A percentile compares a stretch with the other conserved stretches of the same genome.
phyloP scores from a whole-genome alignment of 2,329 filamentous ascomycete genomes.

The Trichophyton simii region DNA sequence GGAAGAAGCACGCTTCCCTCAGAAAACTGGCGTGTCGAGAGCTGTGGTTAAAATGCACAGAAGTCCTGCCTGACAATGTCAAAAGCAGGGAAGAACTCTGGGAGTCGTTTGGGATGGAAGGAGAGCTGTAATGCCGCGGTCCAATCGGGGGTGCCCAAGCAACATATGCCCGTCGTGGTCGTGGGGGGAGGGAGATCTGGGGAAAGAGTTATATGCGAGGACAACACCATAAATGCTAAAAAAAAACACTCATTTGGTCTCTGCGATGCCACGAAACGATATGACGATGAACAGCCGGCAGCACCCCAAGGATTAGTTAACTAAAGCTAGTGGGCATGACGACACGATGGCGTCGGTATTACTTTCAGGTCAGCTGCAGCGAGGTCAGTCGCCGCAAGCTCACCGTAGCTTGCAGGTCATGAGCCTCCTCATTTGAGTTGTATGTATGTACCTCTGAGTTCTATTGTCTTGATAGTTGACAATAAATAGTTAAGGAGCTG shows the following conservation, averaged over 20 bases:
- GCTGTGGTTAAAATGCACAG: constrained; percentile 40
- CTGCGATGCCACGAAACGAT: not conserved
- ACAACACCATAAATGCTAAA: not conserved
- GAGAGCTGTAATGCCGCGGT: constrained; percentile 18
- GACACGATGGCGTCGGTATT: constrained; percentile 1
- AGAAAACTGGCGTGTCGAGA: constrained; percentile 40
- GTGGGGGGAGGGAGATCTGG: not conserved
- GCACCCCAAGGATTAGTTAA: not conserved
- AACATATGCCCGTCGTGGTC: not conserved
- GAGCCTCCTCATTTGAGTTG: not conserved
- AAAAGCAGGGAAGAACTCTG: constrained; percentile 38
- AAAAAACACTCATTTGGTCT: not conserved
- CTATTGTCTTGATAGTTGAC: not conserved
- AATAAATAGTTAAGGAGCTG: not conserved
- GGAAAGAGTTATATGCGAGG: not conserved
- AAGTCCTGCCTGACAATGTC: constrained; percentile 35
- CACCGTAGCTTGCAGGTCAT: not conserved
- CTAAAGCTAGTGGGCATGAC: not conserved
- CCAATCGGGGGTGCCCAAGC: not conserved
- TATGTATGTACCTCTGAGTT: constrained; percentile 1
- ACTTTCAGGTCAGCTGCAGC: not conserved
- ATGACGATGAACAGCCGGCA: not conserved
- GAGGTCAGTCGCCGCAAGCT: not conserved
- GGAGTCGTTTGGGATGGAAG: constrained; percentile 33
- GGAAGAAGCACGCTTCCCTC: constrained; percentile 27